Percentiles rank a stretch among this genome's conserved stretches.
phyloP scores from a whole-genome alignment of 1,139 yeast species.

The Magnusiomyces clavatus region DNA sequence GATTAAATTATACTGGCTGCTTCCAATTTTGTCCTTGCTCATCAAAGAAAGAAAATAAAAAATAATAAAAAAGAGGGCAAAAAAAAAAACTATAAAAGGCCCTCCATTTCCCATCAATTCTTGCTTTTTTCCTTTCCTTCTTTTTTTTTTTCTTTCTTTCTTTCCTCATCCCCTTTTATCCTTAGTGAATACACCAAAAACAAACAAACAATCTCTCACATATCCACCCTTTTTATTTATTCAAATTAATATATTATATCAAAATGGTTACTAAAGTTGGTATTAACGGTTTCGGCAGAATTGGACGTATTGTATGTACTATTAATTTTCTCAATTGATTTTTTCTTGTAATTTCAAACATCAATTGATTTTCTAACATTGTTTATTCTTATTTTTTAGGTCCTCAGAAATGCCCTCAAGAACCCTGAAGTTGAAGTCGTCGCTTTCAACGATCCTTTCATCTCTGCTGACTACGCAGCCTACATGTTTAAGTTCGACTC shows the following conservation, averaged over 20 bases:
- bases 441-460: slow-evolving; percentile 80
- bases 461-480: slow-evolving; percentile 74
- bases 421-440: slow-evolving; percentile 68
- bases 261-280: slow-evolving; percentile 47
- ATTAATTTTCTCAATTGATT: neutral
- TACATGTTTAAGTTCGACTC: slow-evolving; percentile 88
- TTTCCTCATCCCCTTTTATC: neutral
- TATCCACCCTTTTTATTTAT: neutral
- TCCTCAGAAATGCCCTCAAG: slow-evolving; percentile 64
- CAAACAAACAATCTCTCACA: neutral
- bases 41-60: slow-evolving; percentile 7
- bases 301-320: slow-evolving; percentile 56
- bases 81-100: slow-evolving; percentile 10
- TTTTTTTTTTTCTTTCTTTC: slow-evolving; percentile 3
- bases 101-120: slow-evolving; percentile 6
- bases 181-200: neutral
- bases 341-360: neutral
- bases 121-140: slow-evolving; percentile 1
- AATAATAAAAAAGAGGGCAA: too few relatives aligned
- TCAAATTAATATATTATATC: slow-evolving; percentile 3
- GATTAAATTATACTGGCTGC: too few relatives aligned
- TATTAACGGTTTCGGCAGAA: slow-evolving; percentile 87
- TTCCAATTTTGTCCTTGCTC: neutral
- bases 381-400: slow-evolving; percentile 12
- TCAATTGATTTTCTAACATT: slow-evolving; percentile 17